Evolutionary conservation across 305 asterid species (phyloP), one percentile per base, ranked within the genome.

Genomic region (Withania somnifera): DNA sequence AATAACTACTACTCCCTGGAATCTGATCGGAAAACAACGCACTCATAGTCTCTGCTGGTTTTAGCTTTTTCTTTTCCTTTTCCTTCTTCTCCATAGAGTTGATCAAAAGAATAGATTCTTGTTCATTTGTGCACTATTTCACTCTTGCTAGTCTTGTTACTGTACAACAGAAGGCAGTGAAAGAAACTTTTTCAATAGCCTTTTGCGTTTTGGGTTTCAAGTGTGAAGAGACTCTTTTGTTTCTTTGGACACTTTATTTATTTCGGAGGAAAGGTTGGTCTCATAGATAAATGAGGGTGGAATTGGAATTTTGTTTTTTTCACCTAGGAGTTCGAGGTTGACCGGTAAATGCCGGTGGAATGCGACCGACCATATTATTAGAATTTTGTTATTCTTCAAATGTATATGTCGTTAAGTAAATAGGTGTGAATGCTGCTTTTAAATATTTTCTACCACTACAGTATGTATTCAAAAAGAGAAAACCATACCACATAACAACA

Each of bases 51-150:
- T 13, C 77, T 36, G 30, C 67, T 36, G 50, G 5, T 34, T 76
- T 71, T 5, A 24, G 28, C 6, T 79, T 75, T 24, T 82, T 75
- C 30, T 75, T 86, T 22, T 60, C 73, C 30, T 75, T 86, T 22
- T 60, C 73, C 51, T 86, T 85, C 78, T 84, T 81, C 75, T 89
- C 90, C 94, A 88, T 92, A 58, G 83, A 64, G 75, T 82, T 51
- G 73, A 84, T 80, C 80, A 84, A 77, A 81, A 83, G 90, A 87
- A 54, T 79, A 86, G 88, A 91, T 89, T 89, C 93, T 89, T 87
- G 89, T 88, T 88, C 90, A 83, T 87, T 73, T 82, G 82, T 26
- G 28, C 26, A 34, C 36, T 63, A 26, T 34, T 19, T 36, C 30
- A 6, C 67, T 45, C 68, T 6, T 4, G 52, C 67, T 0, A 60